A percentile compares a stretch with the other conserved stretches of the same genome.
phyloP scores from a whole-genome alignment of 495 filamentous ascomycete species.

The Trypethelium eluteriae region DNA sequence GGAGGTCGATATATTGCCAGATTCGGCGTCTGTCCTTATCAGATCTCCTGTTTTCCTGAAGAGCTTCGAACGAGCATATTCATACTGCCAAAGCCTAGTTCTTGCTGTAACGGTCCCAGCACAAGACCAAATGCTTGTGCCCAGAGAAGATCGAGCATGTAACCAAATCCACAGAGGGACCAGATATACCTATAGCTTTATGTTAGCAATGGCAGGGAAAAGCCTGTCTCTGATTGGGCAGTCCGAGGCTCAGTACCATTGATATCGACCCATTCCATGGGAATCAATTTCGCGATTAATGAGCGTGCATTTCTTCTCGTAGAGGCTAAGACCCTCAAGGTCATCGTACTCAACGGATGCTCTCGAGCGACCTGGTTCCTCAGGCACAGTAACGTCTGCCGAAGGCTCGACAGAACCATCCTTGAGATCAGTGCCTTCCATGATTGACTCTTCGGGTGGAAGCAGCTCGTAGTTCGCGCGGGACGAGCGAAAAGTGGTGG shows the following conservation, averaged over 20 bases:
- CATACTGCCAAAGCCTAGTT: conserved; percentile 38
- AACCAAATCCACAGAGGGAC: conserved; percentile 38
- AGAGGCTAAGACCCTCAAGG: conserved; percentile 29
- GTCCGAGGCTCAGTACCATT: conserved; percentile 30
- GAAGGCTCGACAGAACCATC: neutral
- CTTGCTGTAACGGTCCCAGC: conserved; percentile 39
- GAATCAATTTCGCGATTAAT: conserved; percentile 43
- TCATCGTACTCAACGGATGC: conserved; percentile 2
- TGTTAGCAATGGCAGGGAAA: neutral
- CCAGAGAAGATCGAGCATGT: conserved; percentile 45
- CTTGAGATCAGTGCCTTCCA: conserved; percentile 5
- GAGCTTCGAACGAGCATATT: neutral
- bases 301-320: conserved; percentile 40
- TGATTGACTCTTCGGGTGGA: neutral
- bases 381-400: neutral
- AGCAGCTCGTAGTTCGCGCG: neutral
- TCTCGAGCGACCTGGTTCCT: neutral
- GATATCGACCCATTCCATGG: conserved; percentile 46
- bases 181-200: conserved; percentile 7
- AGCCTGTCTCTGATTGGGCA: neutral
- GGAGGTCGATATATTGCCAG: conserved; percentile 31
- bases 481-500: neutral
- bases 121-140: conserved; percentile 45
- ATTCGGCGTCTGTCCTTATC: conserved; percentile 14
- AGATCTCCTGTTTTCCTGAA: neutral